Percentiles rank a stretch among this genome's conserved stretches.
phyloP scores from a whole-genome alignment of 805 yeast species.

The Metschnikowia sp. region DNA sequence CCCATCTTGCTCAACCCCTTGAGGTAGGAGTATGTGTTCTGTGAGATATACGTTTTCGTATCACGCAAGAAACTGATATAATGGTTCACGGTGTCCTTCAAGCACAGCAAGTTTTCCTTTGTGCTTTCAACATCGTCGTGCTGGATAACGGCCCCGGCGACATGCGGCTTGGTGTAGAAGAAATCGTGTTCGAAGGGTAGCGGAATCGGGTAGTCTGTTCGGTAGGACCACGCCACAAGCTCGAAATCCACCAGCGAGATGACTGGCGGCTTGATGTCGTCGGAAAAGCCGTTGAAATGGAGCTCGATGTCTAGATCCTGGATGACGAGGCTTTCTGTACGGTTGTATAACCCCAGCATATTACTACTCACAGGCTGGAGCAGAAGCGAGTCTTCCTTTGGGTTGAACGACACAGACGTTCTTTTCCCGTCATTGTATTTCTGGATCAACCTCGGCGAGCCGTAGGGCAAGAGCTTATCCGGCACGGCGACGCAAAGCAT shows the following conservation, averaged over 20 bases:
- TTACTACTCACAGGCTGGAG: slow-evolving; percentile 17
- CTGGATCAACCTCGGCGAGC: slow-evolving; percentile 35
- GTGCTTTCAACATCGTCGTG: slow-evolving; percentile 31
- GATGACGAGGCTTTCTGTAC: slow-evolving; percentile 22
- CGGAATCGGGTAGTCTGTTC: slow-evolving; percentile 41
- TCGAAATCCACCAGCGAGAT: slow-evolving; percentile 34
- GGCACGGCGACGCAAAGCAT: slow-evolving; percentile 33
- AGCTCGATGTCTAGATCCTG: slow-evolving; percentile 26
- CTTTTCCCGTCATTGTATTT: slow-evolving; percentile 30
- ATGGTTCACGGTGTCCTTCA: slow-evolving; percentile 34
- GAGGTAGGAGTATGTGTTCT: slow-evolving; percentile 32
- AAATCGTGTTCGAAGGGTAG: slow-evolving; percentile 39
- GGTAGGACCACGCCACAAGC: slow-evolving; percentile 40
- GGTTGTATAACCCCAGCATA: slow-evolving; percentile 31
- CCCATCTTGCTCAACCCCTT: slow-evolving; percentile 37
- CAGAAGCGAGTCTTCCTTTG: slow-evolving; percentile 1
- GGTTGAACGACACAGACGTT: background rate
- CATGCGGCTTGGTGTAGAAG: slow-evolving; percentile 31
- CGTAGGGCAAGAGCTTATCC: slow-evolving; percentile 30
- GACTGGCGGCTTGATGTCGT: slow-evolving; percentile 28
- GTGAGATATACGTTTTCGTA: slow-evolving; percentile 31
- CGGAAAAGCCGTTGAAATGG: slow-evolving; percentile 25
- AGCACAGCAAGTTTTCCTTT: slow-evolving; percentile 30
- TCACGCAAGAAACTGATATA: slow-evolving; percentile 35
- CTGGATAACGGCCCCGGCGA: slow-evolving; percentile 14